Base-by-base conservation (phyloP, 2,329 filamentous ascomycete genomes). In the Diaporthe velutina region DNA sequence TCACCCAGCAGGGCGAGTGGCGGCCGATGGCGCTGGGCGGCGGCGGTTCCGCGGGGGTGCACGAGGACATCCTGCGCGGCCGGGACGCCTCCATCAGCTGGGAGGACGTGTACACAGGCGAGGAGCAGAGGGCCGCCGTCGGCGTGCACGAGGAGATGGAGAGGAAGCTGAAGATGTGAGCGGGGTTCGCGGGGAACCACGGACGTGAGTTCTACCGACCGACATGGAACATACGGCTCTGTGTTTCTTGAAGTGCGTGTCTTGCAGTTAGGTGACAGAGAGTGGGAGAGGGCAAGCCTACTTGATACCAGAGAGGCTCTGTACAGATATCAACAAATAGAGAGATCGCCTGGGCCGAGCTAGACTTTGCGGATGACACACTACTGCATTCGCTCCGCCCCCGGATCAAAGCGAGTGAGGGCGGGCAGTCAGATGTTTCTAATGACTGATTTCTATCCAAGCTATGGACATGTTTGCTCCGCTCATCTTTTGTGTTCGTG, bases 91-190 rank as follows among this genome's bases (percentile, higher is more conserved):
- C 90, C 80, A 88, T 98, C 79, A 91, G 89, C 12, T 99, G 97
- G 97, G 97, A 99, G 89, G 97, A 98, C 87, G 92, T 99, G 28
- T 98, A 93, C 83, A 91, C 90, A 28, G 95, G 95, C 75, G 93
- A 94, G 79, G 95, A 96, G 84, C 89, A 91, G 82, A 90, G 92
- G 80, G 89, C 90, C 76, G 87, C 91, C 55, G 90, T 93, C 33
- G 91, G 93, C 71, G 92, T 98, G 85, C 95, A 98, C 80, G 93
- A 95, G 74, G 96, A 98, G 90, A 95, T 98, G 92, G 96, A 98
- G 91, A 90, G 91, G 85, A 95, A 95, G 89, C 87, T 98, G 84
- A 94, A 92, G 89, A 97, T 98, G 83, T 86, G 87, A 88, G 84
- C 42, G 33, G 48, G 25, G 19, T 2, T 25, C 12, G 30, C 22